Base-by-base conservation (phyloP, 2,329 filamentous ascomycete genomes). In the Septoria petroselini region DNA sequence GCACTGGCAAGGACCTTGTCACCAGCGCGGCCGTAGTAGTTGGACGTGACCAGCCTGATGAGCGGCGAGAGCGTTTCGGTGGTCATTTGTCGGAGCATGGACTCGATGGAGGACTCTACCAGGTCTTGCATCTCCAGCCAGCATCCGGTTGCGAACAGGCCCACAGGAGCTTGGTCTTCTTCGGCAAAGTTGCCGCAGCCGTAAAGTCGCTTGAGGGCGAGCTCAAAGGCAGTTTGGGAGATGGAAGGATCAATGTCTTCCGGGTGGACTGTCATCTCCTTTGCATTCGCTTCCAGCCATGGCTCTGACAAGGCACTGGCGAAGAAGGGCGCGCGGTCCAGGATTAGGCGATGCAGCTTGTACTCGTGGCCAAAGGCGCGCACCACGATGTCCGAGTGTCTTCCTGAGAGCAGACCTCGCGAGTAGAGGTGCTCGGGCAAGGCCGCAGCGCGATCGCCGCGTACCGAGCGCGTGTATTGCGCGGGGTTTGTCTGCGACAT, bases 61-160 rank as follows among this genome's bases (percentile, higher is more conserved):
- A 79, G 62, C 2, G 70, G 69, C 11, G 73, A 69, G 3, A 80
- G 65, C 2, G 68, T 75, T 14, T 73, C 68, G 1, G 75, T 73
- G 7, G 69, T 71, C 77, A 80, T 79, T 48, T 78, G 76, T 11
- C 76, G 73, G 12, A 81, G 65, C 50, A 80, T 78, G 4, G 74
- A 73, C 25, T 77, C 75, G 25, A 80, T 76, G 19, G 76, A 74
- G 4, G 70, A 70, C 40, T 80, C 76, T 8, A 80, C 71, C 18
- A 80, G 63, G 53, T 80, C 76, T 37, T 76, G 72, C 76, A 80
- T 80, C 54, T 80, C 77, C 17, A 81, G 68, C 77, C 77, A 81
- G 62, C 76, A 79, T 12, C 73, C 77, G 3, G 76, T 78, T 1
- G 77, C 76, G 58, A 81, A 80, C 3, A 81, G 62, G 9, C 75